These are phyloP conservation scores for Cryptococcus maquisensis DNA, from an alignment of 1,284 basidiomycete genomes.

Conservation along the genomic window DNA sequence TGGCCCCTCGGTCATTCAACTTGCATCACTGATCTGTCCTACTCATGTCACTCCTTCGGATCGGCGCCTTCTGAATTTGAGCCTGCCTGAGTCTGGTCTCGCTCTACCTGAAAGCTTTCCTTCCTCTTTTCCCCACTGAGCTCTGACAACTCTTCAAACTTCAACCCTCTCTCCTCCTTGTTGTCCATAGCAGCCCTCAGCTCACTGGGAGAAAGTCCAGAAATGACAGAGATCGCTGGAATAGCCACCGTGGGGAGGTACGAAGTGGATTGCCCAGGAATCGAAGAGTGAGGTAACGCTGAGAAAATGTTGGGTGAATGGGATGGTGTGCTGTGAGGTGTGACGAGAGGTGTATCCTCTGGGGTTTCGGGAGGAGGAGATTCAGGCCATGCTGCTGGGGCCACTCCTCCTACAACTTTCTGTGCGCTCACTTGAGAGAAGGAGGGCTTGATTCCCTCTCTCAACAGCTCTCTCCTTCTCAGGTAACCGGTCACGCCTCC, in stretches of 20 bases:
- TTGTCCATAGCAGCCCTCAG: slow-evolving; percentile 13
- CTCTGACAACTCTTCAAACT: slow-evolving; percentile 26
- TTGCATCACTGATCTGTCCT: no score
- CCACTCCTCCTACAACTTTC: no score
- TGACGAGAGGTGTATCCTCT: slow-evolving; percentile 41
- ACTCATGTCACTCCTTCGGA: no score
- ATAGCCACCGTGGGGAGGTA: slow-evolving; percentile 18
- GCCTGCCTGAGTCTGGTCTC: no score
- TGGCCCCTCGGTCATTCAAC: no score
- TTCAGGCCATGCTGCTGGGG: no score
- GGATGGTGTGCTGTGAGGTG: slow-evolving; percentile 38
- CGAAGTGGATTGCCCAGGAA: slow-evolving; percentile 1
- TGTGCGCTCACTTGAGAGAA: no score
- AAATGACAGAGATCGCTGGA: slow-evolving; percentile 6
- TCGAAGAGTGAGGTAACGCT: slow-evolving; percentile 14
- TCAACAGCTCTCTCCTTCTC: slow-evolving; percentile 43
- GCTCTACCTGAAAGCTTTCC: no score
- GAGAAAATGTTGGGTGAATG: slow-evolving; percentile 17
- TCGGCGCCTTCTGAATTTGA: no score
- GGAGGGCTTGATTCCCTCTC: no score
- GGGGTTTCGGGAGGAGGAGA: slow-evolving; percentile 20
- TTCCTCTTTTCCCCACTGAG: slow-evolving; percentile 33
- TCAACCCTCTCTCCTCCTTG: not conserved
- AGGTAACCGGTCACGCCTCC: slow-evolving; percentile 56
- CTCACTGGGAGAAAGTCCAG: slow-evolving; percentile 9